Evolutionary conservation across 495 filamentous ascomycete genomes (phyloP), one percentile per base, ranked within the genome.

Genomic region (Hamigera avellanea): DNA sequence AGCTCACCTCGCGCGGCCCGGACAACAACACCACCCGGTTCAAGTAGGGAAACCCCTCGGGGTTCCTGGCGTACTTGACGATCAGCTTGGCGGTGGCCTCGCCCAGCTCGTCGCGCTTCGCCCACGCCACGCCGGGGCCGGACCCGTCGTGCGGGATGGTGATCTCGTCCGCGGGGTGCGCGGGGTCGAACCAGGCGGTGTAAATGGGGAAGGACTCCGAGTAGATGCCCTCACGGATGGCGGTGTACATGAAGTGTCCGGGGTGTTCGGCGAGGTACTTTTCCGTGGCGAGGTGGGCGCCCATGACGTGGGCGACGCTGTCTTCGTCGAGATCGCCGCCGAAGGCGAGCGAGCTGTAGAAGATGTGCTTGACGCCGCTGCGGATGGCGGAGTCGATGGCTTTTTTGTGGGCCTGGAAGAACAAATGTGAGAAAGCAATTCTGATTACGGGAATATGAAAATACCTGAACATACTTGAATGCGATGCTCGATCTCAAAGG

Each of bases 141-240:
- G 33, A 31, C 1, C 69, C 70, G 14, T 63, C 47, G 38, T 73
- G 70, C 23, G 70, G 70, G 36, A 76, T 68, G 1, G 49, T 49
- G 6, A 76, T 59, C 41, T 72, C 64, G 8, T 48, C 37, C 4
- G 25, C 33, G 2, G 59, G 45, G 8, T 47, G 25, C 1, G 33
- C 21, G 0, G 59, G 48, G 31, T 72, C 60, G 42, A 75, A 76
- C 53, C 77, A 79, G 0, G 72, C 69, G 1, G 77, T 73, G 50
- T 86, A 84, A 41, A 83, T 65, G 9, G 78, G 78, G 62, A 72
- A 82, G 4, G 70, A 76, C 55, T 82, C 76, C 7, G 68, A 66
- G 44, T 83, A 84, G 19, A 83, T 40, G 0, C 80, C 80, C 54
- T 80, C 73, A 2, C 80, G 64, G 18, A 82, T 48, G 8, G 60